Evolutionary conservation across 1,284 basidiomycete genomes (phyloP).

Genomic region (Vanrija humicola): DNA sequence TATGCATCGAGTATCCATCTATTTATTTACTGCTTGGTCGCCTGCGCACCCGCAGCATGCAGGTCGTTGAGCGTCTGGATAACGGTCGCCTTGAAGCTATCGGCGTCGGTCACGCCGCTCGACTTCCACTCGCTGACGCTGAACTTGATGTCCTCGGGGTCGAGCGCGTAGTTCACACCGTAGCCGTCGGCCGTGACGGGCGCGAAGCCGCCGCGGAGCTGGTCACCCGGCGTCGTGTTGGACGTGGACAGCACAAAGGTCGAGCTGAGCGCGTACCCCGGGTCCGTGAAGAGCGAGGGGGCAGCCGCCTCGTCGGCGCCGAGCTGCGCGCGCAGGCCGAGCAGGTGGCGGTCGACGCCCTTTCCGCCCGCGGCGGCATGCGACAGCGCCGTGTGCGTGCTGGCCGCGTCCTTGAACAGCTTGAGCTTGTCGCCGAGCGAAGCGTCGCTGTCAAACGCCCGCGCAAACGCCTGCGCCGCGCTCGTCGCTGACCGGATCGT

Average conservation of each 20-base stretch:
- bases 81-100: slow-evolving; percentile 3
- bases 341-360: slow-evolving; percentile 15
- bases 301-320: slow-evolving; percentile 1
- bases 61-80: slow-evolving; percentile 6
- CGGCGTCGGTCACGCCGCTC: slow-evolving; percentile 2
- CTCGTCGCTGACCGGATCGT: slow-evolving; percentile 8
- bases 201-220: slow-evolving; percentile 14
- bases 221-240: slow-evolving; percentile 12
- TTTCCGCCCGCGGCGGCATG: slow-evolving; percentile 2
- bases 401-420: slow-evolving; percentile 9
- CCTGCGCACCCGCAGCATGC: slow-evolving; percentile 3
- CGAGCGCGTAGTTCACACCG: slow-evolving; percentile 13
- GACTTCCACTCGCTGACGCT: slow-evolving; percentile 9
- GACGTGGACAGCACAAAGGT: slow-evolving; percentile 13
- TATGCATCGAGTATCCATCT: neutral
- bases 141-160: slow-evolving; percentile 13
- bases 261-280: slow-evolving; percentile 5
- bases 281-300: slow-evolving; percentile 7
- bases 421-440: slow-evolving; percentile 1
- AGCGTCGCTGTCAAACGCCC: neutral
- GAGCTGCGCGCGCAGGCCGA: slow-evolving; percentile 12
- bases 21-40: slow-evolving; percentile 1
- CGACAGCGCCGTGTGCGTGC: slow-evolving; percentile 5
- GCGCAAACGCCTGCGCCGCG: slow-evolving; percentile 4
- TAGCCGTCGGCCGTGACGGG: slow-evolving; percentile 8